phyloP scores from a whole-genome alignment of 352 stramenopile genomes.

The Globisporangium emineosum region DNA sequence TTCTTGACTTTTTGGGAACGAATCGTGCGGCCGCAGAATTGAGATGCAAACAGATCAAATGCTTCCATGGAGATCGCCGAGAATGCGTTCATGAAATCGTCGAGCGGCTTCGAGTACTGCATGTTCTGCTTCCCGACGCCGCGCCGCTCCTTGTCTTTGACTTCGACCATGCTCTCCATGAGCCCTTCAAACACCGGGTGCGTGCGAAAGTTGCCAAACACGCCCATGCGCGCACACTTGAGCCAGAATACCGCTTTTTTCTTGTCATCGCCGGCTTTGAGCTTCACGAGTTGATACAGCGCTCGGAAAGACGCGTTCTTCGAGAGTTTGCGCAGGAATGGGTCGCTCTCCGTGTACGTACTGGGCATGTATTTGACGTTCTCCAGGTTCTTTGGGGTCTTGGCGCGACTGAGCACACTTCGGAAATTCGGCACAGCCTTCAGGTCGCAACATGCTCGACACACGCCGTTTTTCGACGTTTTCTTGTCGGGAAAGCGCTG shows the following conservation, averaged over 20 bases:
- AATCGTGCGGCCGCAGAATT: conserved; percentile 72
- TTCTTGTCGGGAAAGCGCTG: conserved; percentile 36
- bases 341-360: conserved; percentile 73
- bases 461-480: conserved; percentile 39
- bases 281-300: conserved; percentile 63
- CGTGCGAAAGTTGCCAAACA: conserved; percentile 68
- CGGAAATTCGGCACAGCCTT: conserved; percentile 73
- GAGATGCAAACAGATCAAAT: conserved; percentile 70
- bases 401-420: conserved; percentile 70
- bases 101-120: conserved; percentile 67
- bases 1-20: conserved; percentile 77
- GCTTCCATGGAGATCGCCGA: conserved; percentile 62
- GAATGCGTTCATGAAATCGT: conserved; percentile 71
- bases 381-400: conserved; percentile 62
- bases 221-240: conserved; percentile 63
- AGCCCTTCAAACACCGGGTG: conserved; percentile 76
- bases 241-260: conserved; percentile 69
- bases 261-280: conserved; percentile 20
- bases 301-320: conserved; percentile 72
- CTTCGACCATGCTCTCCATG: conserved; percentile 75
- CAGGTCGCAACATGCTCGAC: conserved; percentile 62
- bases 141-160: conserved; percentile 79
- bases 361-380: conserved; percentile 81
- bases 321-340: conserved; percentile 72
- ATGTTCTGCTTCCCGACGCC: conserved; percentile 86